Conservation (phyloP, 2,329 filamentous ascomycete genomes). For the Aspergillus aculeatinus region DNA sequence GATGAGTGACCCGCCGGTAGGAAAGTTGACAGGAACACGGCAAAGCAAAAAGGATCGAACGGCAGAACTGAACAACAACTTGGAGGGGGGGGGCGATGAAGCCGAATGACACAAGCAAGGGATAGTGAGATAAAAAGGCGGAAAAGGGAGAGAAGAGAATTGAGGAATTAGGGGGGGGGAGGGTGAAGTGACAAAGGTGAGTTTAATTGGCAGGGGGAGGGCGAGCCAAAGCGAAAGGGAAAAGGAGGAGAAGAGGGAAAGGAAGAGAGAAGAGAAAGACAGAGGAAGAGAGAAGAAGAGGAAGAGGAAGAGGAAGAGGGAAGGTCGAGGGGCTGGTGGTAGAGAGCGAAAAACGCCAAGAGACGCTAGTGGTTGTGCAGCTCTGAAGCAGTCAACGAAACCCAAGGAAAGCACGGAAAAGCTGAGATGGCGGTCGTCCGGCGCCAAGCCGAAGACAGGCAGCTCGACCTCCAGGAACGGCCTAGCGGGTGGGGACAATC, state of each 20-base stretch:
- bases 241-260: constrained; percentile 15
- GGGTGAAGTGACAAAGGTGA: constrained; percentile 1
- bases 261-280: constrained; percentile 13
- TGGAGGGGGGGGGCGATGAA: background rate
- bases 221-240: constrained; percentile 9
- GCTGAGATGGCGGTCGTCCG: constrained; percentile 26
- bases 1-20: constrained; percentile 6
- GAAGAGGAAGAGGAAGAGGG: constrained; percentile 15
- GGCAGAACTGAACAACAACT: constrained; percentile 4
- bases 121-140: constrained; percentile 10
- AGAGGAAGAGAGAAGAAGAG: constrained; percentile 14
- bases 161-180: constrained; percentile 1
- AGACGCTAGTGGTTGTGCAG: constrained; percentile 37
- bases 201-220: constrained; percentile 1
- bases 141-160: constrained; percentile 12
- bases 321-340: constrained; percentile 34
- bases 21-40: constrained; percentile 8
- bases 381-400: constrained; percentile 30
- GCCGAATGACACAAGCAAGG: constrained; percentile 14
- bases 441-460: constrained; percentile 26
- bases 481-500: constrained; percentile 27
- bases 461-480: constrained; percentile 28
- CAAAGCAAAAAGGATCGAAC: constrained; percentile 14
- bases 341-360: constrained; percentile 35
- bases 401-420: constrained; percentile 24